Percentiles rank a stretch among this genome's conserved stretches.
phyloP scores from a whole-genome alignment of 371 early-diverging fungal genomes.

The Mucor lusitanicus region DNA sequence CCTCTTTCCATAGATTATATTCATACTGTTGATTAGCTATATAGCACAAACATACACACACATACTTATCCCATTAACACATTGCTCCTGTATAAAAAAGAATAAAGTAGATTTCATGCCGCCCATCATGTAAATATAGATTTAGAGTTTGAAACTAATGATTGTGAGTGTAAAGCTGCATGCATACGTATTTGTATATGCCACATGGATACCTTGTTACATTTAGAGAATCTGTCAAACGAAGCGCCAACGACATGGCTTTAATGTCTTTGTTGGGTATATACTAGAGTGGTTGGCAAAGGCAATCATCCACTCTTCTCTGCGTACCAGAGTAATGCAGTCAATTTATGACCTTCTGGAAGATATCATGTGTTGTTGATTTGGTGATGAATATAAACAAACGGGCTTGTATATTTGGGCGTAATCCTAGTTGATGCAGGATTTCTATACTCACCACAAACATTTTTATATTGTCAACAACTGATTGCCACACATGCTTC shows the following conservation, averaged over 20 bases:
- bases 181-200: neutral
- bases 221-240: conserved; percentile 61
- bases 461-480: no score
- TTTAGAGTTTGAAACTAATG: neutral
- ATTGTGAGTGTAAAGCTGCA: neutral
- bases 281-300: no score
- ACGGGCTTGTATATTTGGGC: neutral
- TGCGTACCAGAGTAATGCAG: no score
- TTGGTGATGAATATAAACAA: neutral
- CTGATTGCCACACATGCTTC: no score
- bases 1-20: neutral
- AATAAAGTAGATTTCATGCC: neutral
- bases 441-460: neutral
- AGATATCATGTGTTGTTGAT: conserved; percentile 19
- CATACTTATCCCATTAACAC: neutral
- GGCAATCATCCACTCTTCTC: no score
- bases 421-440: neutral
- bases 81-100: neutral
- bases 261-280: no score
- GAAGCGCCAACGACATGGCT: conserved; percentile 26
- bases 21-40: neutral
- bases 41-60: neutral
- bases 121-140: neutral
- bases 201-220: neutral
- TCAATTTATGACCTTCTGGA: conserved; percentile 28